Base-by-base conservation (phyloP, 2,329 filamentous ascomycete species). In the Clathrospora elynae region DNA sequence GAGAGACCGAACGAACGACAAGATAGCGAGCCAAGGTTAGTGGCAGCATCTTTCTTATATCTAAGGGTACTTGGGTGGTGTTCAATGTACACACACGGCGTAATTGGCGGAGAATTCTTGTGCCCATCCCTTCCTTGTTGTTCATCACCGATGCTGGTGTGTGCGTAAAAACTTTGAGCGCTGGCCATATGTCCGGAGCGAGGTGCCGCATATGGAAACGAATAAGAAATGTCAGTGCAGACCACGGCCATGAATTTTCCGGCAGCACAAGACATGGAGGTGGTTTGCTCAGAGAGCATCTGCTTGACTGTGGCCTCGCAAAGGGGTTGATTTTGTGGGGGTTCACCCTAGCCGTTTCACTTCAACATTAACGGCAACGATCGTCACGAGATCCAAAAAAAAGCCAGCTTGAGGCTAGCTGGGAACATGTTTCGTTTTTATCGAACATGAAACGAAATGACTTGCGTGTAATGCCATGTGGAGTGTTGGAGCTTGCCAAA, bases 31-130 rank as follows among this genome's bases (percentile, higher is more conserved):
- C n/a, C n/a, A n/a, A n/a, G n/a, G n/a, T n/a, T n/a, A n/a, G 43
- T 34, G 14, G 24, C n/a, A 28, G 20, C 33, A 31, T 13, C 18
- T 31, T 34, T 36, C 51, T 51, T 53, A 51, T 57, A 55, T 43
- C 26, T 43, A 13, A 29, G 17, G 35, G 46, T 44, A 13, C 39
- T 38, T 38, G 39, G 34, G 35, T 35, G 39, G 40, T 41, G 38
- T 47, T 41, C 38, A 37, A 37, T 20, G 24, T 20, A 35, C 32
- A 42, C 24, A 14, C 36, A 43, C 40, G 12, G 39, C 22, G 17
- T 37, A 38, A 46, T 49, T 48, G 44, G 42, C 42, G 45, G 31
- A 38, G 42, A 30, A 35, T 34, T 48, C 29, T 32, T 35, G 20
- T 17, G 14, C 16, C 35, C 35, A 19, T 33, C 9, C 30, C 22